Base-by-base conservation (phyloP, 2,329 filamentous ascomycete species). In the Elsinoe batatas region DNA sequence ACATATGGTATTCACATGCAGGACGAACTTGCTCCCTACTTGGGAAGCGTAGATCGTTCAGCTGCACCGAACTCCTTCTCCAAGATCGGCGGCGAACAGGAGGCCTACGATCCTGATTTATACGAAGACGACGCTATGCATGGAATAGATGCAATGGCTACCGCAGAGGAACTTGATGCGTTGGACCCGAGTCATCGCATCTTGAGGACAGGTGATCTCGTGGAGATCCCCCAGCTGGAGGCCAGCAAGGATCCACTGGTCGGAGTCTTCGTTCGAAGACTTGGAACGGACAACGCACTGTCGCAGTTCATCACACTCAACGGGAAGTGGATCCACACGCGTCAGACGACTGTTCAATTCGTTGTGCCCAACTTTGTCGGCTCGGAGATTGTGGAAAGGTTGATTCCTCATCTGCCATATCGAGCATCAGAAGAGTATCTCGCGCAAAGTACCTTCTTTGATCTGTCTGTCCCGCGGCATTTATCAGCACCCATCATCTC, bases 381-480 rank as follows among this genome's bases (percentile, higher is more conserved):
- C 26, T 68, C 67, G 1, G 65, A 72, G 26, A 59, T 75, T 22
- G 59, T 83, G 3, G 62, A 73, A 11, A 70, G 73, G 1, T 63
- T 83, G 3, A 57, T 77, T 8, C 73, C 76, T 3, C 76, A 77
- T 63, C 68, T 83, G 3, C 81, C 81, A 0, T 63, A 66, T 7
- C 68, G 67, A 4, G 63, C 68, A 7, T 64, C 66, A 2, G 57
- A 65, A 7, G 61, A 60, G 15, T 57, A 71, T n/a, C 40, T 62
- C 37, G 65, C 71, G 46, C 66, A 69, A 40, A 59, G 73, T 1
- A 65, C 67, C 22, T 58, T 65, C 26, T 65, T 72, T 36, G 67
- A 72, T 49, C 54, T 71, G 5, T 69, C 69, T 40, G 69, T 78
- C 33, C 77, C 78, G 1, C 65, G 72, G 37, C 61, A 71, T 7